These are phyloP conservation scores for Aquilaria sinensis DNA, from an alignment of 345 rosid species.

Conservation along the genomic window DNA sequence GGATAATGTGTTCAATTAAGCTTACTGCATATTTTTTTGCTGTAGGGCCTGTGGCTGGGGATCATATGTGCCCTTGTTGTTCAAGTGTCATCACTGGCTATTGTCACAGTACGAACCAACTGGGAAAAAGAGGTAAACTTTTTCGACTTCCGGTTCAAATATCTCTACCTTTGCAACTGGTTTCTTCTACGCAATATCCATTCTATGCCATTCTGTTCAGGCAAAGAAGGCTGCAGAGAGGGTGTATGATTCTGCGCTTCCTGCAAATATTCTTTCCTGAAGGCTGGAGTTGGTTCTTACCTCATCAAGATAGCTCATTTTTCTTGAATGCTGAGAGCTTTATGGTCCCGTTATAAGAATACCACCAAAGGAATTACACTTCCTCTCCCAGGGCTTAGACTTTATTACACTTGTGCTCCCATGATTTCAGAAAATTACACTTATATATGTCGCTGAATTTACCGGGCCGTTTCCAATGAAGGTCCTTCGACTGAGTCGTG, in stretches of 20 bases:
- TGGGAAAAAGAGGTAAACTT: conserved; percentile 35
- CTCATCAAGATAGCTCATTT: too few relatives aligned
- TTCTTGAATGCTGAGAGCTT: too few relatives aligned
- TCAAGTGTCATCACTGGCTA: conserved; percentile 26
- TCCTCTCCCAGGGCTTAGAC: too few relatives aligned
- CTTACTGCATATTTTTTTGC: background rate
- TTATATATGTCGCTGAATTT: too few relatives aligned
- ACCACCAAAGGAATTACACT: too few relatives aligned
- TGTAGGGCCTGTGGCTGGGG: conserved; percentile 51
- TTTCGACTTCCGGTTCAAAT: background rate
- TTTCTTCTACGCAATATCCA: background rate
- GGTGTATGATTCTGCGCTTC: conserved; percentile 8
- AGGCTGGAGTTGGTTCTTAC: background rate
- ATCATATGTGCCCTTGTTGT: conserved; percentile 37
- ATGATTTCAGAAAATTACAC: too few relatives aligned
- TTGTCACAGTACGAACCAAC: conserved; percentile 22
- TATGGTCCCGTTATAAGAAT: too few relatives aligned
- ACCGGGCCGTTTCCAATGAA: too few relatives aligned
- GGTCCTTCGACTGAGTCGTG: too few relatives aligned
- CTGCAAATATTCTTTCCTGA: conserved; percentile 9
- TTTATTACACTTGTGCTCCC: too few relatives aligned
- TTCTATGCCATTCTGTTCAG: conserved; percentile 9
- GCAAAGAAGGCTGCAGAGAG: conserved; percentile 31
- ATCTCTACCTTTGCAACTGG: background rate
- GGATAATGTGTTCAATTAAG: too few relatives aligned